Evolutionary conservation across 2,329 filamentous ascomycete genomes (phyloP), one percentile per base, ranked within the genome.

Genomic region (Scytalidium lignicola): DNA sequence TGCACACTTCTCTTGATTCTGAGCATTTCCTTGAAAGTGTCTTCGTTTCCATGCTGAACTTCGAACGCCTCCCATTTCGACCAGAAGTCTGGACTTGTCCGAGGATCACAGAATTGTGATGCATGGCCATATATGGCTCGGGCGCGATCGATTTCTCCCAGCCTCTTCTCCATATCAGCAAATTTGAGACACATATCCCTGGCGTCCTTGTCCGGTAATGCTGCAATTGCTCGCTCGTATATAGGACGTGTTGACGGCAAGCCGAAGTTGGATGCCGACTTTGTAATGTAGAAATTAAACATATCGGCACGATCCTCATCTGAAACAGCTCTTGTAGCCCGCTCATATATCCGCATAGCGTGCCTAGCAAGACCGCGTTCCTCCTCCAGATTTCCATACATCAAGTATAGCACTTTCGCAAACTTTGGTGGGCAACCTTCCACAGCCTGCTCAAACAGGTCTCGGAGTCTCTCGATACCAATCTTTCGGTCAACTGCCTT

Each of bases 211-310:
- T 99, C 93, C 0, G 95, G 92, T 29, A 99, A 75, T n/a, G 90
- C 88, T 10, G 89, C 85, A 58, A 99, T 96, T 32, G 93, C 92
- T 49, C 91, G 85, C 71, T 99, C 93, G 74, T 99, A 99, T 60
- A 99, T 99, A 1, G 90, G 86, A 46, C 93, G 77, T 2, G 93
- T 96, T 0, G 93, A 97, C 0, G 93, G 91, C 46, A 99, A 80
- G 26, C 95, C 93, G 63, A 99, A 99, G 70, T 99, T 99, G 18
- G 90, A 95, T 1, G 93, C 93, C 0, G 91, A 96, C 67, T 99
- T 97, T 51, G 92, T 97, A 65, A 99, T 96, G 74, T 99, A 99
- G 66, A 97, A 96, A 68, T 96, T 93, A 74, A 96, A 99, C 91
- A 99, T 96, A 62, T 96, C 90, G 52, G 91, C 85, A 46, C 90